Conservation (phyloP, 441 rosid genomes). For the Syzygium syzygioides region DNA sequence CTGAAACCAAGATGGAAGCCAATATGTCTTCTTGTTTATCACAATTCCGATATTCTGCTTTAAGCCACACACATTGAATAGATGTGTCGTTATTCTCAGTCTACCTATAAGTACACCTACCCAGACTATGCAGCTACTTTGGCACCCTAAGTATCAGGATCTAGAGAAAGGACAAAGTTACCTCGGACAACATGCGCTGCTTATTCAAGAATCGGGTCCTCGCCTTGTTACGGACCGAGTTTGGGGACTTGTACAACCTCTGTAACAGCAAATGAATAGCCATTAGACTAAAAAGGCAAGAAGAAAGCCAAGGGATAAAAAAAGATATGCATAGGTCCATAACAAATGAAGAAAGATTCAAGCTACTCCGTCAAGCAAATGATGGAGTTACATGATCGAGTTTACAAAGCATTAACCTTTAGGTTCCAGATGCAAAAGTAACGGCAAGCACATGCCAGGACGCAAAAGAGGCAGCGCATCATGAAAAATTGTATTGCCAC, state of each 20-base stretch:
- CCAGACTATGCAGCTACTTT: neutral
- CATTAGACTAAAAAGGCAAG: neutral
- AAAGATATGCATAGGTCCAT: neutral
- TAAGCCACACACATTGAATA: neutral
- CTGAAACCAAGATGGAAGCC: neutral
- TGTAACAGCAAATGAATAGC: neutral
- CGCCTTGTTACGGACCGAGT: conserved; percentile 72
- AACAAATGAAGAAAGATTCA: neutral
- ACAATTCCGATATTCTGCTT: neutral
- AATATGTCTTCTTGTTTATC: neutral
- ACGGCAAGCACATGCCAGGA: neutral
- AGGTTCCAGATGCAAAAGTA: neutral
- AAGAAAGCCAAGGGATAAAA: neutral
- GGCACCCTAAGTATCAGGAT: neutral
- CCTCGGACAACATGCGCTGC: conserved; percentile 80
- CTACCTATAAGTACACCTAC: neutral
- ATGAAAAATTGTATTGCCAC: neutral
- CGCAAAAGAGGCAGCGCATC: neutral
- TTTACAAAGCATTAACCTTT: neutral
- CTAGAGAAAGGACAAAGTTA: conserved; percentile 6
- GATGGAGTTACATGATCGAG: neutral
- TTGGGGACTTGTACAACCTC: conserved; percentile 32
- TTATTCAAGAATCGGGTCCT: conserved; percentile 75
- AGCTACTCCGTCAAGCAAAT: neutral
- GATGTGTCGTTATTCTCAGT: neutral